Conservation (phyloP, 2,329 filamentous ascomycete genomes). For the Hymenoscyphus salicellus region DNA sequence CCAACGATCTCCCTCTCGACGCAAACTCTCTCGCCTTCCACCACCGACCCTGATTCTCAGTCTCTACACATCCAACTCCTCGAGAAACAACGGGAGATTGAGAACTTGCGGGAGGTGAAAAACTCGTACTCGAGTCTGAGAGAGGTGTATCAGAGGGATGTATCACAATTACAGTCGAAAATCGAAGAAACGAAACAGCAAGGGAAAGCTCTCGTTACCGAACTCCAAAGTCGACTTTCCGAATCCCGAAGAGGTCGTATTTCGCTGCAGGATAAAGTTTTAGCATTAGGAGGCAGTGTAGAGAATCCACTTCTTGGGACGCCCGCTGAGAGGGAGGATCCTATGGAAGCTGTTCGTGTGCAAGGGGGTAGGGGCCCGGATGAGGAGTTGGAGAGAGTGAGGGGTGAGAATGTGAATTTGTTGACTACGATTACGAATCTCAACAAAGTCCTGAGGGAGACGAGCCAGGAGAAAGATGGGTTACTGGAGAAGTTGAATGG, state of each 20-base stretch:
- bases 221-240: not conserved
- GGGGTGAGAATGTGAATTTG: not conserved
- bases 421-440: not conserved
- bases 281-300: not conserved
- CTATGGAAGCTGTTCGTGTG: not conserved
- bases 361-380: not conserved
- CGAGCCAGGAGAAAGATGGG: not conserved
- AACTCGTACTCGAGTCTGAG: not conserved
- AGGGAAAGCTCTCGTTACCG: not conserved
- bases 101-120: not conserved
- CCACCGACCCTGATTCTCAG: not conserved
- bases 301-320: not conserved
- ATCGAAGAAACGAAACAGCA: not conserved
- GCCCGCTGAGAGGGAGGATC: not conserved
- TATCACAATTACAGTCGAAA: not conserved
- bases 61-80: not conserved
- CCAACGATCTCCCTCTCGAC: no score
- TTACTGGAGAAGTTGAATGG: not conserved
- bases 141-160: not conserved
- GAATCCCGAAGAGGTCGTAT: not conserved
- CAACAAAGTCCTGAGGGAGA: not conserved
- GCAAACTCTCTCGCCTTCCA: no score
- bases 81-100: not conserved
- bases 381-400: not conserved
- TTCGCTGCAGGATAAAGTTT: not conserved